phyloP scores from a whole-genome alignment of 2,329 filamentous ascomycete species.

The Penicillium sp. region DNA sequence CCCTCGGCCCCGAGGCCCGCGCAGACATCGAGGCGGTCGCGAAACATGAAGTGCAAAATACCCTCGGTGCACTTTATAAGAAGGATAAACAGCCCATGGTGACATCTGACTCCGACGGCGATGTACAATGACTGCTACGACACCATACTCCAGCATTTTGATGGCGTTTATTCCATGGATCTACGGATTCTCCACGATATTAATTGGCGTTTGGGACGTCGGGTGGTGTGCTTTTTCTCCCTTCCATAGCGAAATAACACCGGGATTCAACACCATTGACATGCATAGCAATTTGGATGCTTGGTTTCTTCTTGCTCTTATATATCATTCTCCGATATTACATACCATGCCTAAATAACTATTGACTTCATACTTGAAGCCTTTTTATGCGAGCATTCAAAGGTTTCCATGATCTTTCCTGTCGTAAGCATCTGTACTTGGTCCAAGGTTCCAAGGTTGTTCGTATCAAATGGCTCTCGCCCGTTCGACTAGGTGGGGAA shows the following conservation, averaged over 20 bases:
- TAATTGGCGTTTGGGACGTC: neutral
- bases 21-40: constrained; percentile 72
- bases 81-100: constrained; percentile 21
- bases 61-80: constrained; percentile 49
- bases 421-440: neutral
- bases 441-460: neutral
- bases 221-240: neutral
- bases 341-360: neutral
- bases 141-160: constrained; percentile 14
- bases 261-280: neutral
- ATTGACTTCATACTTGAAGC: neutral
- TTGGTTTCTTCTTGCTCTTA: neutral
- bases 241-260: neutral
- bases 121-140: constrained; percentile 20
- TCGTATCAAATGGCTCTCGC: no score
- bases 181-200: neutral
- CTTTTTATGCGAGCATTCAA: neutral
- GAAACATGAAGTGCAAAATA: constrained; percentile 70
- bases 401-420: neutral
- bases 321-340: neutral
- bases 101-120: constrained; percentile 17
- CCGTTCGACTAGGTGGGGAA: no score
- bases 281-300: neutral
- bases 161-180: constrained; percentile 16
- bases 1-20: constrained; percentile 62